Conservation (phyloP, 495 filamentous ascomycete species). For the Parmelia sp. region DNA sequence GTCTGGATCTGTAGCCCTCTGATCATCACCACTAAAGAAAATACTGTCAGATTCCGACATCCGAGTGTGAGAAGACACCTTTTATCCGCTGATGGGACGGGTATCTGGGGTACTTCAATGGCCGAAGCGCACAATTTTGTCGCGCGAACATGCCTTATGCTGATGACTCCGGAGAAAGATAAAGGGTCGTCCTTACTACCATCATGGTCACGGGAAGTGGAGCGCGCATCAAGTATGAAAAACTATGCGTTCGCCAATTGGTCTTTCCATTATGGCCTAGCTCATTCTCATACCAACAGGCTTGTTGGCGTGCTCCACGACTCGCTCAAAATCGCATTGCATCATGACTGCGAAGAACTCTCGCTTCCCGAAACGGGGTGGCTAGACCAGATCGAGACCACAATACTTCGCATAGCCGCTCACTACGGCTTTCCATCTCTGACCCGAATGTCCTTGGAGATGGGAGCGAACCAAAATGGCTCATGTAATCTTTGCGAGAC, state of each 20-base stretch:
- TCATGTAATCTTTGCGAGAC: not conserved
- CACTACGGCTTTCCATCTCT: not conserved
- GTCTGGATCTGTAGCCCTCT: not conserved
- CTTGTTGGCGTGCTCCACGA: not conserved
- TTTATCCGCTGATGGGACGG: not conserved
- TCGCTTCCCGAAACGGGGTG: not conserved
- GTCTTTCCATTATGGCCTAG: slow-evolving; percentile 6
- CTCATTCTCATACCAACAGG: not conserved
- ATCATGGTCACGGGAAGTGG: not conserved
- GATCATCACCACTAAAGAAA: not conserved
- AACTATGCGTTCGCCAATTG: slow-evolving; percentile 2
- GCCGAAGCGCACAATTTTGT: not conserved
- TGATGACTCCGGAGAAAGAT: not conserved
- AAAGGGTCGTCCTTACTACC: not conserved
- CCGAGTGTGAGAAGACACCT: slow-evolving; percentile 3
- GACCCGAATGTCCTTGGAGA: not conserved
- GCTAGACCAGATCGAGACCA: not conserved
- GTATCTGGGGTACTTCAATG: not conserved
- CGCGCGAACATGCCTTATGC: not conserved
- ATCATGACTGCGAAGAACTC: slow-evolving; percentile 1
- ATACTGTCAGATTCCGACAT: not conserved
- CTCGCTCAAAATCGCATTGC: not conserved
- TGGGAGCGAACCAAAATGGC: not conserved
- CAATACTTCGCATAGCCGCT: not conserved
- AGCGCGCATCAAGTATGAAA: not conserved